These are phyloP conservation scores for Blastocystis sp. DNA, from an alignment of 352 stramenopile genomes.

Conservation along the genomic window DNA sequence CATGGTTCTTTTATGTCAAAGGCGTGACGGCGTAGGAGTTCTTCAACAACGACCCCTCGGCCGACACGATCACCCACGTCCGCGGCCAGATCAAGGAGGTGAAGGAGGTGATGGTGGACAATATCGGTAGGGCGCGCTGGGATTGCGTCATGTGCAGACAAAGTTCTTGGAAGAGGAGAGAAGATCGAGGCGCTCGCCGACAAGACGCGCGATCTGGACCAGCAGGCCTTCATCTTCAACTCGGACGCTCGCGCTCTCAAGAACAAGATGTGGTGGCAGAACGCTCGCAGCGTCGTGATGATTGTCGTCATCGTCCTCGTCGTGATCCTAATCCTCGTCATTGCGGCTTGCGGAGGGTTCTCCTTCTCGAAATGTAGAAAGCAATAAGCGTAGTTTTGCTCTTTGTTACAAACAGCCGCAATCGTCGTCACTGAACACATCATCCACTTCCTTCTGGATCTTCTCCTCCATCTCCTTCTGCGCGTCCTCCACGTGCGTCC, in stretches of 20 bases:
- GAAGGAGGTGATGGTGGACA: constrained; percentile 70
- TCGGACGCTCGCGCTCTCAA: constrained; percentile 60
- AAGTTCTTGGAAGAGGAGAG: constrained; percentile 64
- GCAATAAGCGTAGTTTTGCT: not conserved
- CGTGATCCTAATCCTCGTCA: constrained; percentile 42
- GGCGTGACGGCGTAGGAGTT: constrained; percentile 34
- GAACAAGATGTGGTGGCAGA: constrained; percentile 71
- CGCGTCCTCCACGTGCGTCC: not conserved
- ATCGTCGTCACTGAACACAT: constrained; percentile 65
- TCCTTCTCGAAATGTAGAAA: constrained; percentile 44
- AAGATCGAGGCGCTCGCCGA: constrained; percentile 68
- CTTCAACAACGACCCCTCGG: constrained; percentile 68
- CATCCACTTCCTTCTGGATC: constrained; percentile 37
- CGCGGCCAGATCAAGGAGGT: constrained; percentile 70
- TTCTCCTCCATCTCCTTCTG: not conserved
- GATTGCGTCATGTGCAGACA: constrained; percentile 25
- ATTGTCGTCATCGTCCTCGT: constrained; percentile 65
- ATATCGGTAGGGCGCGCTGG: constrained; percentile 20
- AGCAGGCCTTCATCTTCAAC: constrained; percentile 69
- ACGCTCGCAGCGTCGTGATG: constrained; percentile 47
- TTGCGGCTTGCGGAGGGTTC: constrained; percentile 47
- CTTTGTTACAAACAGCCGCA: constrained; percentile 45
- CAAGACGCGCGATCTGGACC: constrained; percentile 66
- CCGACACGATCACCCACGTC: constrained; percentile 68
- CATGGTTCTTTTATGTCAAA: constrained; percentile 33